Conservation (phyloP, 139 green algal genomes). For the Trebouxia sp. region DNA sequence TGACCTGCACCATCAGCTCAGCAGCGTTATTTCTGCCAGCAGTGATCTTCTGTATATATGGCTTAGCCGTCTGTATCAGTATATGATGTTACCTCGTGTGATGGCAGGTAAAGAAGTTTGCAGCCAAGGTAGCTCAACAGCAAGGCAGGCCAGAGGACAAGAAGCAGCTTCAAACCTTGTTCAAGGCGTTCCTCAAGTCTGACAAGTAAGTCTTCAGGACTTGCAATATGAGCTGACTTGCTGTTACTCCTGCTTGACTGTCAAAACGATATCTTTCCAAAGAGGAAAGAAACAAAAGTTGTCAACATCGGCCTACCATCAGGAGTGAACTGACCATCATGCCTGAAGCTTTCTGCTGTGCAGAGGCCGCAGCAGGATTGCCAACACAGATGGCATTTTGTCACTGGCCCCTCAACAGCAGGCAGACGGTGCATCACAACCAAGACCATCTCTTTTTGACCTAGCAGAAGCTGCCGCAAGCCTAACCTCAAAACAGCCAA, state of each 20-base stretch:
- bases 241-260: no score
- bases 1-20: neutral
- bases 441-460: conserved; percentile 4
- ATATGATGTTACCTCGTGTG: no score
- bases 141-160: conserved; percentile 10
- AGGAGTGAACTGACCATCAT: no score
- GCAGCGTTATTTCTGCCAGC: no score
- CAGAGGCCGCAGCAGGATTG: neutral
- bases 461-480: neutral
- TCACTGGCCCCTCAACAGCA: neutral
- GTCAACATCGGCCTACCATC: no score
- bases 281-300: no score
- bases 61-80: no score
- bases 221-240: no score
- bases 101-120: conserved; percentile 14
- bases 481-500: neutral
- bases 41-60: no score
- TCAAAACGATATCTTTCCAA: no score
- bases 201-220: conserved; percentile 3
- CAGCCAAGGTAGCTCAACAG: conserved; percentile 9
- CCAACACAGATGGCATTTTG: neutral
- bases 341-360: no score
- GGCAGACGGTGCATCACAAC: neutral
- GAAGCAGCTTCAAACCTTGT: neutral
- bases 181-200: neutral